Evolutionary conservation across 1,284 basidiomycete genomes (phyloP), one percentile per base, ranked within the genome.

Genomic region (Ustilago nuda): DNA sequence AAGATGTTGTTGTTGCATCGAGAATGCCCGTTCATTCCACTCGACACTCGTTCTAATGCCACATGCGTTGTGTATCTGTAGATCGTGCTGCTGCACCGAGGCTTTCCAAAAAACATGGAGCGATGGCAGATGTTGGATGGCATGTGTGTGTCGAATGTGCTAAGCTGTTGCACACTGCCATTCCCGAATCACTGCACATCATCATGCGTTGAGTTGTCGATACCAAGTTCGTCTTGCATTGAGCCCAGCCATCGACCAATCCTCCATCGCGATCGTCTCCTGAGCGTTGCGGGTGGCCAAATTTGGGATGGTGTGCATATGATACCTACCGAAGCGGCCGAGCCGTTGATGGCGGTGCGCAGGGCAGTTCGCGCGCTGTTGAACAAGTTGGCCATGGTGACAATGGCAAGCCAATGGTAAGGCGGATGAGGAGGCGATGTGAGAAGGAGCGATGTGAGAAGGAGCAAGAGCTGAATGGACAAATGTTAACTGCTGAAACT

Each of bases 241-340:
- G 12, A 41, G 17, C 15, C 11, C n/a, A 11, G 6, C 15, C 4
- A 12, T 8, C n/a, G 11, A 23, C 43, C 7, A 45, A 19, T 8
- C 11, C 19, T 45, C 43, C 43, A 19, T 19, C 8, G 7, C 19
- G 43, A 19, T 45, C 43, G n/a, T 45, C n/a, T 8, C n/a, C n/a
- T 45, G 43, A 19, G n/a, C n/a, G 43, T 4, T 6, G 11, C 43
- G n/a, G 43, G n/a, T 19, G 43, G 19, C 19, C 1, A 19, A 45
- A 8, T 19, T 45, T 45, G 7, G 7, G 11, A 15, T 15, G 43
- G 3, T 13, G n/a, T 45, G n/a, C 7, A 19, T 1, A 19, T 50
- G 48, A 69, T 66, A 76, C 74, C 69, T 76, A 76, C 74, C 69
- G 74, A 76, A 56, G 69, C 74, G 43, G 74, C 66, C 60, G 74